Evolutionary conservation across 176 grass and related monocot genomes (phyloP).

Genomic region (Musa itinerans): DNA sequence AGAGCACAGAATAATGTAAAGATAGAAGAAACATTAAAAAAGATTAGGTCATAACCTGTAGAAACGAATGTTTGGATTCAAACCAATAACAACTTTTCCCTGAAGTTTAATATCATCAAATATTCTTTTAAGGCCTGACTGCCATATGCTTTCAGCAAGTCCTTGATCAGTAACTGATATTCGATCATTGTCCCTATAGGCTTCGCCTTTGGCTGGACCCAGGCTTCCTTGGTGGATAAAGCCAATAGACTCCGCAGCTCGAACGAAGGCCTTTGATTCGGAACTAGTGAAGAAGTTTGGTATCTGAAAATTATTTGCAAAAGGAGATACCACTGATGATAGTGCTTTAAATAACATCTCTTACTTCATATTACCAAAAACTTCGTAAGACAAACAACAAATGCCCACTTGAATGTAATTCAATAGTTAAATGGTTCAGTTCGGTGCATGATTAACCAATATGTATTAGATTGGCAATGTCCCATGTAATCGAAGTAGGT

Average conservation of each 20-base stretch:
- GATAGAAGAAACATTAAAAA: background rate
- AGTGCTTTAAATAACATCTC: background rate
- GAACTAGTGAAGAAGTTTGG: slow-evolving; percentile 58
- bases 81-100: slow-evolving; percentile 47
- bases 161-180: slow-evolving; percentile 65
- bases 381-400: background rate
- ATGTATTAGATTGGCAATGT: background rate
- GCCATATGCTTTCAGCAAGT: slow-evolving; percentile 77
- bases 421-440: background rate
- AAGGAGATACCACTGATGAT: slow-evolving; percentile 1
- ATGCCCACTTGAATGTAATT: background rate
- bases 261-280: slow-evolving; percentile 63
- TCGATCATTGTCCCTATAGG: slow-evolving; percentile 84
- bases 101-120: slow-evolving; percentile 57
- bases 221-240: slow-evolving; percentile 84
- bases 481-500: too few relatives aligned
- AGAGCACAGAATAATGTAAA: background rate
- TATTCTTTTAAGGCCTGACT: slow-evolving; percentile 64
- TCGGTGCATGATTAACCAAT: background rate
- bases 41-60: slow-evolving; percentile 46
- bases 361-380: background rate
- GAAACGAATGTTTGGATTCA: slow-evolving; percentile 91
- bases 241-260: slow-evolving; percentile 52
- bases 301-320: slow-evolving; percentile 34
- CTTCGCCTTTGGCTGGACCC: slow-evolving; percentile 70